A percentile compares a stretch with the other conserved stretches of the same genome.
phyloP scores from a whole-genome alignment of 2,329 filamentous ascomycete species.

The Xylariaceae sp. region DNA sequence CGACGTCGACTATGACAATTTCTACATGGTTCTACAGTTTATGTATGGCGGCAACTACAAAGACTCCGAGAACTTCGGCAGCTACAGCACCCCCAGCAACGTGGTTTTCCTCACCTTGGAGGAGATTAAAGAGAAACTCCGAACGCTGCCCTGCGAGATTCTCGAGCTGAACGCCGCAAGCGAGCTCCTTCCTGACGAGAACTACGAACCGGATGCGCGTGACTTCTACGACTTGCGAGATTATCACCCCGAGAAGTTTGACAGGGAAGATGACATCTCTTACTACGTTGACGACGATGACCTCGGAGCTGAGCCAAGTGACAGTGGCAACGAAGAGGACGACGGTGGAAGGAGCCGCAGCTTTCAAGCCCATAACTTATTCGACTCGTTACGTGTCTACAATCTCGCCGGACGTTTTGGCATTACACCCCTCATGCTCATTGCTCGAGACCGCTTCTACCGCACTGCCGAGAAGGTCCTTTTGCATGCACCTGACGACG shows the following conservation, averaged over 20 bases:
- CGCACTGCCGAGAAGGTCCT: slow-evolving; percentile 16
- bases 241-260: no score
- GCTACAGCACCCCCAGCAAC: slow-evolving; percentile 3
- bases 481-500: not conserved
- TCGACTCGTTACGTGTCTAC: slow-evolving; percentile 29
- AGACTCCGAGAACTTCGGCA: slow-evolving; percentile 5
- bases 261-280: no score
- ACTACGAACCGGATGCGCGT: not conserved
- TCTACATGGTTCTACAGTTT: slow-evolving; percentile 11
- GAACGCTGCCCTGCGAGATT: slow-evolving; percentile 4
- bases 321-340: not conserved
- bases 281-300: no score
- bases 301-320: not conserved
- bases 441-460: slow-evolving; percentile 32
- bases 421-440: slow-evolving; percentile 30
- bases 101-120: slow-evolving; percentile 5
- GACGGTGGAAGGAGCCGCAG: not conserved
- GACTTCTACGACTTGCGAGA: no score
- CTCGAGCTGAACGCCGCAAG: not conserved
- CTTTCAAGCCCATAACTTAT: slow-evolving; percentile 13
- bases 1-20: slow-evolving; percentile 25
- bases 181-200: not conserved
- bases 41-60: slow-evolving; percentile 10
- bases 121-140: slow-evolving; percentile 3
- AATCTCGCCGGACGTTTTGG: slow-evolving; percentile 37